A percentile compares a stretch with the other conserved stretches of the same genome.
Evolutionary conservation across 495 filamentous ascomycete genomes (phyloP).

Genomic region (Lindgomyces ingoldianus): DNA sequence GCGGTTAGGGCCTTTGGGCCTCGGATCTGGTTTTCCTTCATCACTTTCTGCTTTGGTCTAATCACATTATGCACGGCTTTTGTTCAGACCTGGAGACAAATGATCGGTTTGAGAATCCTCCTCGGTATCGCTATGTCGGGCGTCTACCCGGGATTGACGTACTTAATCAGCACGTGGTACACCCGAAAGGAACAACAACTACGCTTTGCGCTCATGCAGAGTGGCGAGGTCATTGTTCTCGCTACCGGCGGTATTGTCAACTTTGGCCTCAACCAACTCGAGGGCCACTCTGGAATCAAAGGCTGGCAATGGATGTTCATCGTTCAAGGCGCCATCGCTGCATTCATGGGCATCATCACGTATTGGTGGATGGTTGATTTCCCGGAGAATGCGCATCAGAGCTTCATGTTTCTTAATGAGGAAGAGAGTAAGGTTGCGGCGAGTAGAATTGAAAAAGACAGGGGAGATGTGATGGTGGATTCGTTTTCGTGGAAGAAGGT

Average conservation of each 20-base stretch:
- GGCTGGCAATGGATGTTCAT: conserved; percentile 82
- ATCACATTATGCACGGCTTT: conserved; percentile 75
- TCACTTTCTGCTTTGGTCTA: conserved; percentile 69
- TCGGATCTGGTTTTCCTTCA: conserved; percentile 65
- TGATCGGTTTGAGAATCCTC: conserved; percentile 71
- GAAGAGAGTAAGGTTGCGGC: conserved; percentile 48
- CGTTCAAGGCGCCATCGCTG: conserved; percentile 67
- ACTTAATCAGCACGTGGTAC: conserved; percentile 75
- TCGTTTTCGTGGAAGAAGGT: conserved; percentile 62
- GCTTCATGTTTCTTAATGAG: conserved; percentile 63
- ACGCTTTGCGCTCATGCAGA: conserved; percentile 73
- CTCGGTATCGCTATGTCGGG: conserved; percentile 69
- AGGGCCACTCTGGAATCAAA: conserved; percentile 60
- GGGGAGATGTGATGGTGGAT: conserved; percentile 65
- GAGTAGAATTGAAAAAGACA: conserved; percentile 42
- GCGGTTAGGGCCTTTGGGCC: conserved; percentile 69
- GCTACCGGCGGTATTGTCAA: conserved; percentile 74
- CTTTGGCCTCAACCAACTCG: conserved; percentile 65
- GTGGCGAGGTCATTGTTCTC: conserved; percentile 65
- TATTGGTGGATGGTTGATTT: conserved; percentile 85
- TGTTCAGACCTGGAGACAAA: conserved; percentile 67
- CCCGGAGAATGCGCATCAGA: conserved; percentile 64
- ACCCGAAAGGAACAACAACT: conserved; percentile 71
- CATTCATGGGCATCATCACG: conserved; percentile 64
- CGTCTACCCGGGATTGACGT: conserved; percentile 71